Evolutionary conservation across 2,329 filamentous ascomycete species (phyloP).

Genomic region (Passalora sequoiae): DNA sequence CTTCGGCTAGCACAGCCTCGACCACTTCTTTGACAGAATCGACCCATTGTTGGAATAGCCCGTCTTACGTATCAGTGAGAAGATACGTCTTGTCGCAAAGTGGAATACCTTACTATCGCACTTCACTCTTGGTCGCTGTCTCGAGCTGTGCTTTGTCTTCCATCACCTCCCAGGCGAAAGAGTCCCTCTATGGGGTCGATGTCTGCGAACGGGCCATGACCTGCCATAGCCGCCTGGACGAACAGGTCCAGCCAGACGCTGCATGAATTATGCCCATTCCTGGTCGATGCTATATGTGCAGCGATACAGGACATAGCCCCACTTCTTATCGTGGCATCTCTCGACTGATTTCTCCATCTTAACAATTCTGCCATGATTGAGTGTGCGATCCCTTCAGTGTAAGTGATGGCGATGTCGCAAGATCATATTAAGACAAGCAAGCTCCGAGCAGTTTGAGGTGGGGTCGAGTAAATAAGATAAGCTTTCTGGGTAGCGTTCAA

Average conservation of each 20-base stretch:
- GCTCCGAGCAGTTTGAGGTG: too few species aligned
- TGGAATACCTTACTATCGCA: conserved; percentile 10
- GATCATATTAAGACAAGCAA: too few species aligned
- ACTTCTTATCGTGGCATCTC: conserved; percentile 7
- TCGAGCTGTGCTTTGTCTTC: conserved; percentile 5
- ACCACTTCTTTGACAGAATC: conserved; percentile 9
- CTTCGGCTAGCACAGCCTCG: conserved; percentile 6
- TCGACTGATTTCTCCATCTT: too few species aligned
- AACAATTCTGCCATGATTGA: too few species aligned
- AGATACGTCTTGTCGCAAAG: too few species aligned
- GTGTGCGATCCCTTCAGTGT: too few species aligned
- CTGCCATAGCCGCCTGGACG: not conserved
- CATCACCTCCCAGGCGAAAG: conserved; percentile 3
- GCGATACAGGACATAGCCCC: conserved; percentile 10
- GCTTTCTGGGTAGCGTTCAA: too few species aligned
- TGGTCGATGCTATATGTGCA: conserved; percentile 4
- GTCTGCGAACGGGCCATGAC: not conserved
- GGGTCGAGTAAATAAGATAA: too few species aligned
- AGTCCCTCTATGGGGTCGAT: conserved; percentile 6
- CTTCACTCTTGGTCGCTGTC: not conserved
- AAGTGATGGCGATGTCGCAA: too few species aligned
- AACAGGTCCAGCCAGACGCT: not conserved
- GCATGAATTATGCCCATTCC: conserved; percentile 2
- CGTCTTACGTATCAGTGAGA: not conserved
- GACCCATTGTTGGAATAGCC: conserved; percentile 3